A percentile compares a stretch with the other conserved stretches of the same genome.
Evolutionary conservation across 306 rosid genomes (phyloP).

Genomic region (Adenanthera pavonina): DNA sequence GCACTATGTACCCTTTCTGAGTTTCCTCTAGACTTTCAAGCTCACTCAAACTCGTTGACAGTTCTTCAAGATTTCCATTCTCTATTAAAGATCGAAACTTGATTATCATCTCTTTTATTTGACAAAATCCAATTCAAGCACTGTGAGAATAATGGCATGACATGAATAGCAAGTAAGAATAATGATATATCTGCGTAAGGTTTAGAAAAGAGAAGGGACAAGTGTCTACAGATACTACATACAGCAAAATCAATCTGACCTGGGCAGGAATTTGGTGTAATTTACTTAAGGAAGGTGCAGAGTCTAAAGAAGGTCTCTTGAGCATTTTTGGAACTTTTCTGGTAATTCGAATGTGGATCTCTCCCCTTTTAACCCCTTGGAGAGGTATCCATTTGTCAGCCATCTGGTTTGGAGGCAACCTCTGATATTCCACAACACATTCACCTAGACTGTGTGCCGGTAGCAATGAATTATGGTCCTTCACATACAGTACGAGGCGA

Average conservation of each 20-base stretch:
- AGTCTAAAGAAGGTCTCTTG: conserved; percentile 48
- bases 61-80: conserved; percentile 58
- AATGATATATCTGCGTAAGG: not conserved
- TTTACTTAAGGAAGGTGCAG: conserved; percentile 56
- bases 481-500: conserved; percentile 65
- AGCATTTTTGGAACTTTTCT: conserved; percentile 65
- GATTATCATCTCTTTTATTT: conserved; percentile 63
- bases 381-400: conserved; percentile 88
- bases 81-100: conserved; percentile 56
- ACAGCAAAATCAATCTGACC: conserved; percentile 51
- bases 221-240: not conserved
- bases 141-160: not conserved
- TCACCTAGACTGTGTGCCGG: conserved; percentile 70
- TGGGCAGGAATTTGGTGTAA: conserved; percentile 64
- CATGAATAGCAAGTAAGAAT: conserved; percentile 14
- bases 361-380: conserved; percentile 78
- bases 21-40: conserved; percentile 64
- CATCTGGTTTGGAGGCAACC: conserved; percentile 74
- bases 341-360: conserved; percentile 73
- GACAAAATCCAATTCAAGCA: conserved; percentile 26
- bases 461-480: conserved; percentile 76
- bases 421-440: conserved; percentile 77
- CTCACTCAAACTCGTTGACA: conserved; percentile 55
- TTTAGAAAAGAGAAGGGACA: not conserved
- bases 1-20: conserved; percentile 65